Base-by-base conservation (phyloP, 768 basidiomycete genomes). In the Ephemerocybe angulata region DNA sequence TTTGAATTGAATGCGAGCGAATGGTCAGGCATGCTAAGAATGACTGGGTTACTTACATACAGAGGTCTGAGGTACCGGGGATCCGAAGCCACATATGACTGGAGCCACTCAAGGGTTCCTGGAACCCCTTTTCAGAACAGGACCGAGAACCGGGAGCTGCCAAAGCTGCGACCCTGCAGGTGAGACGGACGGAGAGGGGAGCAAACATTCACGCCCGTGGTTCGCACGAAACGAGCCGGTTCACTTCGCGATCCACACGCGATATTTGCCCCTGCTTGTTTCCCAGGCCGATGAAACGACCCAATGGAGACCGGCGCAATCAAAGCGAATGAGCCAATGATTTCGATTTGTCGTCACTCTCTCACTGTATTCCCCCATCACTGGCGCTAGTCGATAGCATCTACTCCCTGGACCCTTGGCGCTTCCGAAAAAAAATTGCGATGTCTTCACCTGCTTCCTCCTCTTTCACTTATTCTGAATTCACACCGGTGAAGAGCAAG, bases 391-490 rank as follows among this genome's bases (percentile, higher is more conserved):
- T n/a, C n/a, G n/a, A n/a, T n/a, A n/a, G n/a, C n/a, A n/a, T n/a
- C n/a, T n/a, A n/a, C n/a, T n/a, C n/a, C n/a, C n/a, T n/a, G n/a
- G n/a, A n/a, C n/a, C n/a, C n/a, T n/a, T n/a, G n/a, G n/a, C n/a
- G n/a, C n/a, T n/a, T n/a, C n/a, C n/a, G n/a, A n/a, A n/a, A n/a
- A n/a, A n/a, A n/a, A n/a, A n/a, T n/a, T n/a, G n/a, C n/a, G n/a
- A n/a, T n/a, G n/a, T n/a, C n/a, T n/a, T 29, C 13, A 25, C 28
- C 50, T 25, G 37, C 29, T 27, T 3, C 7, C 3, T 21, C 35
- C 27, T 73, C 76, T 49, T 75, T 72, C 53, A 75, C 76, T 55
- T 80, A 80, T 63, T 67, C 77, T 52, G 74, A 80, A 11, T 86
- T 86, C 66, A 77, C 69, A 22, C 76, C 76, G 50, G 78, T 79